Evolutionary conservation across 306 rosid species (phyloP).

Genomic region (Arachis hypogaea): DNA sequence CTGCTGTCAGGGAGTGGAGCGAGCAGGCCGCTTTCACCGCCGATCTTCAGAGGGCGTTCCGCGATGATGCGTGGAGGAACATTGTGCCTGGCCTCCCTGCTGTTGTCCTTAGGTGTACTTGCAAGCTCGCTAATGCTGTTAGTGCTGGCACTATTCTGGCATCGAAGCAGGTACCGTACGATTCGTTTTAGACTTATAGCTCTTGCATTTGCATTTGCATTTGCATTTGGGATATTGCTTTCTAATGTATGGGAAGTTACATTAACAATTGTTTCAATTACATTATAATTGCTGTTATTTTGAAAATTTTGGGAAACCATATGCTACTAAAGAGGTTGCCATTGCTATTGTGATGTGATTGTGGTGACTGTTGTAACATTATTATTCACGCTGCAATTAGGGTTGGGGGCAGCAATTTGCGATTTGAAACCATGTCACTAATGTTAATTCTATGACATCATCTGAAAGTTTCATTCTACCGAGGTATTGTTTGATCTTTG

Average conservation of each 20-base stretch:
- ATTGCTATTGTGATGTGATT: neutral
- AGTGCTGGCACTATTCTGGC: slow-evolving; percentile 77
- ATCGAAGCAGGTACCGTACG: slow-evolving; percentile 60
- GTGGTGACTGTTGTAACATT: neutral
- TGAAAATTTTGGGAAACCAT: neutral
- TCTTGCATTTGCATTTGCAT: neutral
- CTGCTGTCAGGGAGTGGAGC: slow-evolving; percentile 83
- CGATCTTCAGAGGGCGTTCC: slow-evolving; percentile 81
- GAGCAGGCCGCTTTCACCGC: slow-evolving; percentile 72
- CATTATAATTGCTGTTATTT: neutral
- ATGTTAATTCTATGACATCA: neutral
- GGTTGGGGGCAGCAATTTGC: neutral
- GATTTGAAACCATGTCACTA: neutral
- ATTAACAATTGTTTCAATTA: neutral
- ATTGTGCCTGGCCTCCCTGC: slow-evolving; percentile 89
- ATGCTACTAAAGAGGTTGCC: neutral
- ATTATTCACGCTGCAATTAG: neutral
- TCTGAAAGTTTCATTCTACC: neutral
- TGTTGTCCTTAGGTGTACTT: slow-evolving; percentile 79
- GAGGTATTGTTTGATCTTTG: neutral
- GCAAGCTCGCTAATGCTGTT: slow-evolving; percentile 76
- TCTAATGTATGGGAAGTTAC: neutral
- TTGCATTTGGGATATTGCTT: neutral
- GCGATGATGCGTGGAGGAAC: slow-evolving; percentile 85
- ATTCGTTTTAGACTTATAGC: neutral